Percentiles rank a stretch among this genome's conserved stretches.
Evolutionary conservation across 805 yeast species (phyloP).

Genomic region (Kazachstania viticola): DNA sequence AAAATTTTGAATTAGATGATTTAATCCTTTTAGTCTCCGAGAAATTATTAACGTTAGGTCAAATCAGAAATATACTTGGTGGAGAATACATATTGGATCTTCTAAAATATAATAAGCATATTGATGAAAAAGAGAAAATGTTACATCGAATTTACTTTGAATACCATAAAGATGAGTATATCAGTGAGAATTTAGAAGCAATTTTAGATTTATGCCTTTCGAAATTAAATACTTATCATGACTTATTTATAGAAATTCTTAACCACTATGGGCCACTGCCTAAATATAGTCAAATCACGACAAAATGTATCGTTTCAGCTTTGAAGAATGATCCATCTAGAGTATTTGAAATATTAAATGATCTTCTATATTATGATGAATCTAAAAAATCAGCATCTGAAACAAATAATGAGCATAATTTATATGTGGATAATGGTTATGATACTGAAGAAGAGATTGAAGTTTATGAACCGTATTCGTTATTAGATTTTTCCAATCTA

Average conservation of each 20-base stretch:
- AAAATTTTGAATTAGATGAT: conserved; percentile 13
- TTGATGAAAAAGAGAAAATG: conserved; percentile 3
- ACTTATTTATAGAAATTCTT: conserved; percentile 11
- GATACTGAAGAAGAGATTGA: conserved; percentile 3
- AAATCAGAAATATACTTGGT: conserved; percentile 17
- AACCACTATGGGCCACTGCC: conserved; percentile 14
- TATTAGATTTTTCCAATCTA: conserved; percentile 21
- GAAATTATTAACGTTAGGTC: conserved; percentile 21
- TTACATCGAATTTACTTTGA: conserved; percentile 16
- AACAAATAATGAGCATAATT: conserved; percentile 1
- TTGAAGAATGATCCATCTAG: conserved; percentile 6
- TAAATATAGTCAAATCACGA: conserved; percentile 5
- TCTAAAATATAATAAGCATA: conserved; percentile 3
- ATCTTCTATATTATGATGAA: conserved; percentile 11
- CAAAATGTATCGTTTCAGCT: conserved; percentile 6
- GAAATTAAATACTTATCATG: conserved; percentile 6
- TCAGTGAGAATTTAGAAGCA: conserved; percentile 11
- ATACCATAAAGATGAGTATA: conserved; percentile 14
- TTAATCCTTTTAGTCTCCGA: conserved; percentile 15
- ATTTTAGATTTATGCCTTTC: conserved; percentile 10
- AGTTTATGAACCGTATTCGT: conserved; percentile 6
- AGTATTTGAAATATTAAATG: conserved; percentile 2
- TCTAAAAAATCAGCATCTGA: neutral
- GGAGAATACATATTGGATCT: conserved; percentile 8
- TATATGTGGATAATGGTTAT: neutral